Evolutionary conservation across 345 rosid species (phyloP).

Genomic region (Citrus medica): DNA sequence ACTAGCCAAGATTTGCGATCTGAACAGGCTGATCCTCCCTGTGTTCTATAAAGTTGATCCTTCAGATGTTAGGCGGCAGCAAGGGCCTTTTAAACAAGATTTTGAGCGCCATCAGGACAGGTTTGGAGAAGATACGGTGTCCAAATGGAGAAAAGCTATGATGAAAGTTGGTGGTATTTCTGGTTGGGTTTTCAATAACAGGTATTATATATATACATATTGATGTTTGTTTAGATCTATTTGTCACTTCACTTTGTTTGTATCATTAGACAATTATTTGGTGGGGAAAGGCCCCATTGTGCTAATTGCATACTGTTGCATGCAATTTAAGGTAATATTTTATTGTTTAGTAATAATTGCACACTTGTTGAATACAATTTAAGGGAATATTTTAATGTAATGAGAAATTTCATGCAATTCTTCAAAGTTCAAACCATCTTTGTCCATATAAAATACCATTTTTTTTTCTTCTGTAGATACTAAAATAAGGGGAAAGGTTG

Average conservation of each 20-base stretch:
- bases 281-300: too few relatives aligned
- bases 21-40: slow-evolving; percentile 37
- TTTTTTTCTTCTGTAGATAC: too few relatives aligned
- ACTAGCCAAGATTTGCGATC: slow-evolving; percentile 36
- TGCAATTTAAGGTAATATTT: background rate
- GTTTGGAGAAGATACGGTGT: slow-evolving; percentile 18
- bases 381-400: background rate
- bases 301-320: background rate
- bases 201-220: slow-evolving; percentile 2
- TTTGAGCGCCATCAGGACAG: slow-evolving; percentile 23
- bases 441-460: background rate
- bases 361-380: background rate
- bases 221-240: background rate
- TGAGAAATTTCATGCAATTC: background rate
- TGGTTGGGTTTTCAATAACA: slow-evolving; percentile 17
- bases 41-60: slow-evolving; percentile 50
- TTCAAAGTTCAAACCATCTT: background rate
- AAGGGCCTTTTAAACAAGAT: slow-evolving; percentile 26
- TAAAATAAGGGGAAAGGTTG: background rate
- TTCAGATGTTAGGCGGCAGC: slow-evolving; percentile 42
- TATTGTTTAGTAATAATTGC: background rate
- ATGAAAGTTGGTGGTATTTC: slow-evolving; percentile 29
- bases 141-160: slow-evolving; percentile 46
- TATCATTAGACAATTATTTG: background rate
- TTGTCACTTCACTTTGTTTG: background rate